These are phyloP conservation scores for Cladosporium cucumerinum DNA, from an alignment of 2,329 filamentous ascomycete species.

Conservation along the genomic window DNA sequence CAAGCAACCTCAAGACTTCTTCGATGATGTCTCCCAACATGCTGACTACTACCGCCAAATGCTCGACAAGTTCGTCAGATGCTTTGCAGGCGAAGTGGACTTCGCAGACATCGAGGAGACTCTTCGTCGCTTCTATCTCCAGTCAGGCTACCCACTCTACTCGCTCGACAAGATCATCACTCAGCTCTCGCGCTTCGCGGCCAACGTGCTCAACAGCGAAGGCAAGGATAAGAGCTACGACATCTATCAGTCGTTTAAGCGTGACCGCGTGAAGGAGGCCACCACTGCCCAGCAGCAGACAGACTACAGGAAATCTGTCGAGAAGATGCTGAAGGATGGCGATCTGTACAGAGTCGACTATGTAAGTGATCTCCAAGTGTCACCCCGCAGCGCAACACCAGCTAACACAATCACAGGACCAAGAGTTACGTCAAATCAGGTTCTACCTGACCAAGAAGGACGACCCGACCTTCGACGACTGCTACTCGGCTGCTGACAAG, in stretches of 20 bases:
- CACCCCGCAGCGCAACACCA: background rate
- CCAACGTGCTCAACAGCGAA: conserved; percentile 80
- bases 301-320: conserved; percentile 83
- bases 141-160: conserved; percentile 89
- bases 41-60: conserved; percentile 83
- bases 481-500: conserved; percentile 49
- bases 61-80: conserved; percentile 79
- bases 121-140: conserved; percentile 85
- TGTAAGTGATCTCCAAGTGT: conserved; percentile 57
- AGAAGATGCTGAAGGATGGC: conserved; percentile 87
- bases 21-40: conserved; percentile 60
- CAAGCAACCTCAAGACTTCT: conserved; percentile 71
- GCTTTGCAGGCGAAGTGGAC: conserved; percentile 77
- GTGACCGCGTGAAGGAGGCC: conserved; percentile 74
- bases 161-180: conserved; percentile 85
- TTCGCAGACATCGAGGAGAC: conserved; percentile 83
- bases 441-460: conserved; percentile 85
- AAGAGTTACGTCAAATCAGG: conserved; percentile 64
- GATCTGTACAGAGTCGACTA: conserved; percentile 88
- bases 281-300: conserved; percentile 89
- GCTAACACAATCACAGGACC: conserved; percentile 52
- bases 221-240: conserved; percentile 91
- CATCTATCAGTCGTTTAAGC: conserved; percentile 81
- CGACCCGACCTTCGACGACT: conserved; percentile 73
- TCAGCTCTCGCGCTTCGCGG: conserved; percentile 74